Evolutionary conservation across 2,329 filamentous ascomycete genomes (phyloP).

Genomic region (Claviceps sorghi): DNA sequence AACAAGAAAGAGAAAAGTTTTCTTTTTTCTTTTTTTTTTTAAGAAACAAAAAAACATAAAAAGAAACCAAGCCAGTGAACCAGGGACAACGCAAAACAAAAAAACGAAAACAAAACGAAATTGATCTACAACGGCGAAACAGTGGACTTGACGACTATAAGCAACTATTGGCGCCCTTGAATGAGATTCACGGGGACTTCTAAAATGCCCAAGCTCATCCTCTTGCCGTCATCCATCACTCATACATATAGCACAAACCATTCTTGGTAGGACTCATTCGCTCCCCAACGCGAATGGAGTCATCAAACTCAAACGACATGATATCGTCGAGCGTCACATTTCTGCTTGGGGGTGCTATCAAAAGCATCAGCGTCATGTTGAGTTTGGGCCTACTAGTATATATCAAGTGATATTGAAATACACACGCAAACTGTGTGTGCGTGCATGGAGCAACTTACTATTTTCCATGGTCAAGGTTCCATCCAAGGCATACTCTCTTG

Average conservation of each 20-base stretch:
- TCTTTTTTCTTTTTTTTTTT: too few relatives aligned
- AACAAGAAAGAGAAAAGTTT: too few relatives aligned
- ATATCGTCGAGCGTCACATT: not conserved
- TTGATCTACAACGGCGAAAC: too few relatives aligned
- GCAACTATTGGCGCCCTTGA: too few relatives aligned
- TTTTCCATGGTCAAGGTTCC: conserved; percentile 1
- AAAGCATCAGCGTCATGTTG: not conserved
- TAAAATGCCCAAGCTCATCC: not conserved
- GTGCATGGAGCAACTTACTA: not conserved
- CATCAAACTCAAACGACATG: not conserved
- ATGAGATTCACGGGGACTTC: too few relatives aligned
- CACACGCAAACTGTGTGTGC: not conserved
- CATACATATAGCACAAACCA: not conserved
- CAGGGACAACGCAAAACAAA: too few relatives aligned
- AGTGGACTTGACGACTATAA: too few relatives aligned
- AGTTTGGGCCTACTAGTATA: not conserved
- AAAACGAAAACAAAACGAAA: too few relatives aligned
- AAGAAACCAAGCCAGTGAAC: too few relatives aligned
- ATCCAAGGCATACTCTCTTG: conserved; percentile 1
- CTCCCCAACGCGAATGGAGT: not conserved
- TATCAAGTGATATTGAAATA: too few relatives aligned
- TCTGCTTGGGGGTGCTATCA: not conserved
- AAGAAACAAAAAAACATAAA: too few relatives aligned
- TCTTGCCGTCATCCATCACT: not conserved
- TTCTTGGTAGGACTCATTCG: not conserved